Evolutionary conservation across 2,329 filamentous ascomycete genomes (phyloP).

Genomic region (Arthrocladium fulminans): DNA sequence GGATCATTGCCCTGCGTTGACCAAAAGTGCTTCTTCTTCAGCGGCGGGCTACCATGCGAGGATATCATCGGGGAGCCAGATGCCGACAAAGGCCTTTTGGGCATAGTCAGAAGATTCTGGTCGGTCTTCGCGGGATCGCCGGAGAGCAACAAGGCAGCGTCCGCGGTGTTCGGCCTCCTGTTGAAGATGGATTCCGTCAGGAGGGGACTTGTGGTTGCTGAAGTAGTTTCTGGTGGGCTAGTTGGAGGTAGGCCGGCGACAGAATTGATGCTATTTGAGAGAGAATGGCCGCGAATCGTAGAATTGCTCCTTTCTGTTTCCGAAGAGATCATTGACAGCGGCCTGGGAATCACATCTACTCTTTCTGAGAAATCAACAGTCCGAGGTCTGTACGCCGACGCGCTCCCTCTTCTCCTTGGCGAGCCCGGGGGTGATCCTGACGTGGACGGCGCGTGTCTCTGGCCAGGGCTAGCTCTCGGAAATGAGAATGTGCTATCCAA

Average conservation of each 20-base stretch:
- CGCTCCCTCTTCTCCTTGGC: conserved; percentile 26
- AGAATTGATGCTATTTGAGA: conserved; percentile 72
- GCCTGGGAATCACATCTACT: conserved; percentile 72
- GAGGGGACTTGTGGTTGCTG: neutral
- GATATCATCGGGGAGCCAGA: conserved; percentile 25
- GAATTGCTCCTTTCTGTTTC: conserved; percentile 69
- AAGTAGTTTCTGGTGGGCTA: neutral
- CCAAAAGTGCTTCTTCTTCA: conserved; percentile 25
- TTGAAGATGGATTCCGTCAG: conserved; percentile 15
- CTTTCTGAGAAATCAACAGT: conserved; percentile 73
- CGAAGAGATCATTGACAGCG: conserved; percentile 73
- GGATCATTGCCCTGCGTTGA: conserved; percentile 25
- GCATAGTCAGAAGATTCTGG: conserved; percentile 12
- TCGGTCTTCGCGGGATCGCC: conserved; percentile 4
- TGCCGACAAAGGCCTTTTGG: conserved; percentile 35
- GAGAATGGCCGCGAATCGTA: conserved; percentile 61
- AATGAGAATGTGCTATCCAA: conserved; percentile 5
- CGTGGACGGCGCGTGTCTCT: conserved; percentile 9
- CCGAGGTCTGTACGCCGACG: conserved; percentile 40
- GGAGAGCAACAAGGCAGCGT: conserved; percentile 25
- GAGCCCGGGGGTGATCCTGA: conserved; percentile 17
- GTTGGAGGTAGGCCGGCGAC: conserved; percentile 45
- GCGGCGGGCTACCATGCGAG: conserved; percentile 19
- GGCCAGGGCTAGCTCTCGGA: conserved; percentile 1
- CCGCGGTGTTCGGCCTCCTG: conserved; percentile 37